Evolutionary conservation across 108 stramenopile species (phyloP), one percentile per base, ranked within the genome.

Genomic region (Fragilariopsis cylindrus): DNA sequence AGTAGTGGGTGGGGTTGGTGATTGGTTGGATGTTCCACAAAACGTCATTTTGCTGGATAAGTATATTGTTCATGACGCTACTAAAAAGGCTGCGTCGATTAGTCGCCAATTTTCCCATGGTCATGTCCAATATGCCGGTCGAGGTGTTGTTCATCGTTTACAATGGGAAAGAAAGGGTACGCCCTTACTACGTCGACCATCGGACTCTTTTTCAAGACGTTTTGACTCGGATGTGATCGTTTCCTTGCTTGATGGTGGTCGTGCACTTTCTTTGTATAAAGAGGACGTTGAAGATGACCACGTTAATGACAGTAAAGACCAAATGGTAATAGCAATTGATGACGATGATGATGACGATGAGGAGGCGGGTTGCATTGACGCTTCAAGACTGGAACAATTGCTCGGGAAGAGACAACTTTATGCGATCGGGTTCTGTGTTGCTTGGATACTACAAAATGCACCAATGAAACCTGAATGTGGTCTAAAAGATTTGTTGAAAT

Each of bases 21-120:
- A 98, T 77, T 98, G 93, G 82, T 94, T 98, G 69, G 94, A 93
- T 77, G 94, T 97, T 15, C 96, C 93, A 19, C 94, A 98, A 79
- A 84, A 85, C 19, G 96, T 97, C 45, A 53, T 98, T 55, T 82
- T 96, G 77, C 95, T 98, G 92, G 95, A 97, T 68, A 84, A 75
- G 70, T 98, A 96, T 81, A 70, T 80, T 55, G 92, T 91, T 69
- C 72, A 76, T 30, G 96, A 97, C 76, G 96, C 87, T 3, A 95
- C 96, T 0, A 81, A 76, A 52, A 85, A 83, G 19, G 98, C 97
- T 4, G 92, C 96, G 60, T 84, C 84, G 57, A 96, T 97, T 78
- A 92, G 91, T 53, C 76, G 82, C 48, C 92, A 94, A 70, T 96
- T 96, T 73, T 91, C 90, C 2, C 83, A 94, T 72, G 90, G 92